Conservation (phyloP, 495 filamentous ascomycete genomes). For the Aspergillus bertholletiae region DNA sequence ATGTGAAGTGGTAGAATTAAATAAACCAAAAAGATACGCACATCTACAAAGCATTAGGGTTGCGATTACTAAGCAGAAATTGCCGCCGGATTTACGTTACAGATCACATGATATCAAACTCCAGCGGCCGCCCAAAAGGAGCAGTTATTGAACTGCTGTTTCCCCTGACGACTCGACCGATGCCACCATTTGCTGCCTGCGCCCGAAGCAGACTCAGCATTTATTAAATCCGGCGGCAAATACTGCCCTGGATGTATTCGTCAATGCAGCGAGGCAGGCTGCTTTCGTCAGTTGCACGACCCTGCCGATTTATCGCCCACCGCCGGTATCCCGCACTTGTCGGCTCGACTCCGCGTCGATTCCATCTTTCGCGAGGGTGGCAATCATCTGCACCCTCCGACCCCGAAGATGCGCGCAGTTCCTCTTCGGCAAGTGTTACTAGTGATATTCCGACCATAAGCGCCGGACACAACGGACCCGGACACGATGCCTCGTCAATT, state of each 20-base stretch:
- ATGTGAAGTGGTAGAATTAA: no score
- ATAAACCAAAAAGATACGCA: no score
- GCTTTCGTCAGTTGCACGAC: conserved; percentile 31
- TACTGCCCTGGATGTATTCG: conserved; percentile 37
- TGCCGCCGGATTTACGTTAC: no score
- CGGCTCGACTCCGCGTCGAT: conserved; percentile 26
- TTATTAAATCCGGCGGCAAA: conserved; percentile 24
- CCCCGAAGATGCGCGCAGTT: conserved; percentile 22
- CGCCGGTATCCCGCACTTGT: conserved; percentile 36
- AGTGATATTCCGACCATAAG: conserved; percentile 23
- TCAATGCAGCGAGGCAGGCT: conserved; percentile 39
- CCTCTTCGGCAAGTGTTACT: conserved; percentile 16
- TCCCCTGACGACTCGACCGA: conserved; percentile 5
- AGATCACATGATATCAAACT: neutral
- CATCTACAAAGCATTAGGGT: no score
- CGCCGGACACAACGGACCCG: conserved; percentile 12
- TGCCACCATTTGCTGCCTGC: conserved; percentile 15
- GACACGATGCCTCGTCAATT: conserved; percentile 8
- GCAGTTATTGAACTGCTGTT: neutral
- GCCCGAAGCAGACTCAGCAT: conserved; percentile 20
- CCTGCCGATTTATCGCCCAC: conserved; percentile 42
- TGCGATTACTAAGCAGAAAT: no score
- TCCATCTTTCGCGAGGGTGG: conserved; percentile 35
- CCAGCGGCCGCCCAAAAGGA: neutral
- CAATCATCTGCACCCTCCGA: conserved; percentile 33